Evolutionary conservation across 1,284 basidiomycete species (phyloP).

Genomic region (Leccinum pachyderme): DNA sequence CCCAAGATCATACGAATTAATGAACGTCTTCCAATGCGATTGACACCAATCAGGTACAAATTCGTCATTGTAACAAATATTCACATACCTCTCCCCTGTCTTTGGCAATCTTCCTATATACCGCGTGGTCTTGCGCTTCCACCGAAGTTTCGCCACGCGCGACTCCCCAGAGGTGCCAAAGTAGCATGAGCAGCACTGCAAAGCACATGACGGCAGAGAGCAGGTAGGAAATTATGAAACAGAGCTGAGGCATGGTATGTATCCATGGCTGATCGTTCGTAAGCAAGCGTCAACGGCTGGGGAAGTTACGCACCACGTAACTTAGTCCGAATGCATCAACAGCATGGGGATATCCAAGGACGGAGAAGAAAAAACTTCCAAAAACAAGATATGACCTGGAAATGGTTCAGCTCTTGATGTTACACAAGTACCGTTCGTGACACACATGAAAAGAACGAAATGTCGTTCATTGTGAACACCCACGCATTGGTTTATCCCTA

Average conservation of each 20-base stretch:
- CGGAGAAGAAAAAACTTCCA: slow-evolving; percentile 54
- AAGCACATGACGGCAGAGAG: slow-evolving; percentile 72
- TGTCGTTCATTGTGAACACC: slow-evolving; percentile 95
- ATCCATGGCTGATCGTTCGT: slow-evolving; percentile 51
- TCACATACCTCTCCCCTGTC: slow-evolving; percentile 63
- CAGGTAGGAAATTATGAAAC: slow-evolving; percentile 78
- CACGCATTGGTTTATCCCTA: slow-evolving; percentile 97
- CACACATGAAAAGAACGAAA: slow-evolving; percentile 90
- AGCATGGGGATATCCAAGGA: slow-evolving; percentile 59
- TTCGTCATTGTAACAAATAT: background rate
- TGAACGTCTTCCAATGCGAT: slow-evolving; percentile 54
- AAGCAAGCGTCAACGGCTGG: slow-evolving; percentile 2
- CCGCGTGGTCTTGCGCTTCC: slow-evolving; percentile 85
- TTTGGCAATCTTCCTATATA: slow-evolving; percentile 72
- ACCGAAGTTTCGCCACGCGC: slow-evolving; percentile 86
- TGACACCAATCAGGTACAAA: background rate
- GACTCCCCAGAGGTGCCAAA: slow-evolving; percentile 81
- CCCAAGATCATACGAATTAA: slow-evolving; percentile 93
- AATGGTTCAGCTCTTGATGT: background rate
- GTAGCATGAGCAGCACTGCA: slow-evolving; percentile 78
- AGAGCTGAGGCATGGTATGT: slow-evolving; percentile 62
- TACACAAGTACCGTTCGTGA: background rate
- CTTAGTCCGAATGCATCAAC: slow-evolving; percentile 58
- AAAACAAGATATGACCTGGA: slow-evolving; percentile 72
- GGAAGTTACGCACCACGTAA: slow-evolving; percentile 37